Evolutionary conservation across 129 eudicot species (phyloP), one percentile per base, ranked within the genome.

Genomic region (Centaurea solstitialis): DNA sequence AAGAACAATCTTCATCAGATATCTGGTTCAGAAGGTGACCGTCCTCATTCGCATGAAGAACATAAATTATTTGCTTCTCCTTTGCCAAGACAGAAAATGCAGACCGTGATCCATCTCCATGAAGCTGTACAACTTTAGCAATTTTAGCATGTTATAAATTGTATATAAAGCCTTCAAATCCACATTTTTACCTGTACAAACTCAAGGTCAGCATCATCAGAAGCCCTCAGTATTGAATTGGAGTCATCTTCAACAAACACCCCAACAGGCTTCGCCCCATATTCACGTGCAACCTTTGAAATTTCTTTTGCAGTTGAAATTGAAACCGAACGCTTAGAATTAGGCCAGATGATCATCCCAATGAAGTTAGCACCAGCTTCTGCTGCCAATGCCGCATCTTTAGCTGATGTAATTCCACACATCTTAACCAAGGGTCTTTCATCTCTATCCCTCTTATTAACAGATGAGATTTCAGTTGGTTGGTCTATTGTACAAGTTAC

Each of bases 291-390:
- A 72, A 74, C 95, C 68, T 85, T 87, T 23, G 98, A 96, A 30
- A 96, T 93, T 62, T 93, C 97, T 83, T 89, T 93, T 71, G 99
- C 99, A 79, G 82, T 85, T 53, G 90, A 18, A 71, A 88, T 47
- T 5, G 99, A 87, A 78, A 96, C 80, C 9, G 99, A 96, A 20
- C 99, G 97, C 81, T 91, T 93, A 43, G 97, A 96, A 73, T 96
- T 86, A 40, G 99, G 97, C 97, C 98, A 96, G 69, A 96, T n/a
- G 81, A 96, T 96, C 99, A 96, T 96, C 59, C 99, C 99, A 50
- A 96, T 91, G 65, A 89, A 89, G 74, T 93, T 83, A 17, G 99
- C 98, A 78, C 99, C 99, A 26, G 98, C 97, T 87, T 96, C 92
- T 65, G 95, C 98, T 70, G 99, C 99, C 68, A 96, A 20, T 66